Evolutionary conservation across 768 basidiomycete species (phyloP).

Genomic region (Mycena rebaudengoi): DNA sequence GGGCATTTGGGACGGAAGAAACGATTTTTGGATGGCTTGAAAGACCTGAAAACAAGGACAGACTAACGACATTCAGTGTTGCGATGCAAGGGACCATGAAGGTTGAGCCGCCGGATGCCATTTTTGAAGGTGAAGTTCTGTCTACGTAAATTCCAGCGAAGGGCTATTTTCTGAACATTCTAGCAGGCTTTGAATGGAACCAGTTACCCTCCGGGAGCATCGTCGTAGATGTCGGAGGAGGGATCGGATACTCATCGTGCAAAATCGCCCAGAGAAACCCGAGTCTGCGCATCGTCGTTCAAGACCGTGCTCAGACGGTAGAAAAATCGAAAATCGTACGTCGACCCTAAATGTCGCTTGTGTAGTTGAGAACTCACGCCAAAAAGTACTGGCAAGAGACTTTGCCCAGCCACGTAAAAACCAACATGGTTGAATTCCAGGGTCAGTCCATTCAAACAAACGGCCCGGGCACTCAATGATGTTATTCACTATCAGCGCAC

Average conservation of each 20-base stretch:
- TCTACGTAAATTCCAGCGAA: neutral
- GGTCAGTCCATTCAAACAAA: neutral
- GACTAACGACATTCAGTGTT: neutral
- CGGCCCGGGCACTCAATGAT: neutral
- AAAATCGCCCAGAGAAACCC: neutral
- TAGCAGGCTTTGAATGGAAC: constrained; percentile 5
- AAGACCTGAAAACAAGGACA: constrained; percentile 8
- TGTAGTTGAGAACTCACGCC: too few species aligned
- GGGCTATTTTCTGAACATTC: too few species aligned
- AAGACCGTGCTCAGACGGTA: neutral
- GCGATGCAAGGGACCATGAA: constrained; percentile 22
- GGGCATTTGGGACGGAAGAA: neutral
- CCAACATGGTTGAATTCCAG: neutral
- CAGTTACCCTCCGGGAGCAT: neutral
- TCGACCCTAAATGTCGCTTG: neutral
- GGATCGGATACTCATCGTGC: neutral
- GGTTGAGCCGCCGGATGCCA: constrained; percentile 7
- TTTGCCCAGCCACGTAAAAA: neutral
- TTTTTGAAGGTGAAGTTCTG: constrained; percentile 20
- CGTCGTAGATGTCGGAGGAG: constrained; percentile 19
- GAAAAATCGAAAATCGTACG: constrained; percentile 6
- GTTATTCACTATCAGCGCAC: constrained; percentile 44
- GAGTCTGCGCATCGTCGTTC: neutral
- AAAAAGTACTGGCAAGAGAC: neutral
- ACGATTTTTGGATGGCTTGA: neutral